A percentile compares a stretch with the other conserved stretches of the same genome.
These are phyloP conservation scores for Streptanthus diversifolius DNA, from an alignment of 345 rosid genomes.

Conservation along the genomic window DNA sequence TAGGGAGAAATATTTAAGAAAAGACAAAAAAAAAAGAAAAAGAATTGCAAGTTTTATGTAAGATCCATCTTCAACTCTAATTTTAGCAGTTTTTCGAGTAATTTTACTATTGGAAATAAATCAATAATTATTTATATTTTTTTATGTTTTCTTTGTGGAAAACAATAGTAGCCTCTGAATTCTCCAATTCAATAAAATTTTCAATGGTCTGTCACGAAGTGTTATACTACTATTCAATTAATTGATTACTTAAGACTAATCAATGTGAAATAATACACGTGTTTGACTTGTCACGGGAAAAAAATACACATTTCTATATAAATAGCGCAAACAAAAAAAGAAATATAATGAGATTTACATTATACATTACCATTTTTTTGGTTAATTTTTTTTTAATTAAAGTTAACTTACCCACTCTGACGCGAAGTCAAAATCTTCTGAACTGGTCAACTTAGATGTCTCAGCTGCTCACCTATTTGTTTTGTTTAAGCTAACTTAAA, in stretches of 20 bases:
- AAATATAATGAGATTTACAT: conserved; percentile 5
- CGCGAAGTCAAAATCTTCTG: conserved; percentile 16
- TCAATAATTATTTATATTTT: background rate
- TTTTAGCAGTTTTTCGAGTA: background rate
- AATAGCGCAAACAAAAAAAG: background rate
- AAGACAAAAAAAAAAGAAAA: background rate
- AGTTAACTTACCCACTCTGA: conserved; percentile 10
- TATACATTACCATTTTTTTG: background rate
- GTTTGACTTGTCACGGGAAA: conserved; percentile 16
- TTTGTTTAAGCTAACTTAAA: background rate
- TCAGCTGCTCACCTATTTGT: conserved; percentile 19
- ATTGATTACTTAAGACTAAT: conserved; percentile 22
- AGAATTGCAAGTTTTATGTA: background rate
- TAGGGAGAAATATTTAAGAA: background rate
- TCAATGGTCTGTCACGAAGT: conserved; percentile 14
- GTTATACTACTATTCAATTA: conserved; percentile 18
- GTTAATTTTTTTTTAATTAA: background rate
- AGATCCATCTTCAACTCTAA: background rate
- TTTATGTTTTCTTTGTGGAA: background rate
- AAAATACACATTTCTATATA: background rate
- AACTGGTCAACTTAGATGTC: conserved; percentile 26
- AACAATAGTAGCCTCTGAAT: conserved; percentile 26
- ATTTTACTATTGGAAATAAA: background rate
- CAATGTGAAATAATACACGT: conserved; percentile 27
- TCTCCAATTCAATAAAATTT: background rate